A percentile compares a stretch with the other conserved stretches of the same genome.
Conservation (phyloP, 2,329 filamentous ascomycete genomes). For the Apiospora aurea region DNA sequence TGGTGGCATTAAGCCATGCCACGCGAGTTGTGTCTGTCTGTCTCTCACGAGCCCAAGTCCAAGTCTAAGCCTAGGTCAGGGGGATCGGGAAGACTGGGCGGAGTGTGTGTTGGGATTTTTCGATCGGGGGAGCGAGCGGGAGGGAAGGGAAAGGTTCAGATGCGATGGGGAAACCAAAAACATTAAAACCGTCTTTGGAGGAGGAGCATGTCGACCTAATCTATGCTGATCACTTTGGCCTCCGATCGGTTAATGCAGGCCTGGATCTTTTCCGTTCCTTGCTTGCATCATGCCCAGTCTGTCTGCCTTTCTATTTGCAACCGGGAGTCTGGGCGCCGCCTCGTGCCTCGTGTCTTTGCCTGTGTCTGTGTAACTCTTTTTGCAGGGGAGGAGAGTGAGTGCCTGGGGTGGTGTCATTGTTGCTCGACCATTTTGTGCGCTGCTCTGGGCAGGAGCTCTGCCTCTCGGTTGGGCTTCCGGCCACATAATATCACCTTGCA, state of each 20-base stretch:
- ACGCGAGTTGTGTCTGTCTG: background rate
- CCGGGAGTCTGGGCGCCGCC: background rate
- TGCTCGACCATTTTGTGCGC: background rate
- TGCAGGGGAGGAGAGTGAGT: background rate
- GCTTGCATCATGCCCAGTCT: background rate
- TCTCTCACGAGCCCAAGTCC: no score
- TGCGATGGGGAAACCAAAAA: background rate
- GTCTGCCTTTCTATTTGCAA: background rate
- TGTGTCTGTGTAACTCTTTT: background rate
- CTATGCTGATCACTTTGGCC: slow-evolving; percentile 9
- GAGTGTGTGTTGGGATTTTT: background rate
- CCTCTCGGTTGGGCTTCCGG: background rate
- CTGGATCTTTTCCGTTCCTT: background rate
- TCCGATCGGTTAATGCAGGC: background rate
- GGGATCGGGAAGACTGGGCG: background rate
- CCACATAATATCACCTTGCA: background rate
- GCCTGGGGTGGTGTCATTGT: slow-evolving; percentile 1
- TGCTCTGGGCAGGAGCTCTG: background rate
- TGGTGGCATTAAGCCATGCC: slow-evolving; percentile 4
- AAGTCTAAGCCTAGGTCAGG: background rate
- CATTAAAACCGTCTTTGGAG: background rate
- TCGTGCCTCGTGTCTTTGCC: background rate
- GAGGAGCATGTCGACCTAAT: slow-evolving; percentile 10
- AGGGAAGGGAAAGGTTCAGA: background rate
- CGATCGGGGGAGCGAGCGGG: background rate